Conservation (phyloP, 2,329 filamentous ascomycete genomes). For the Lasiodiplodia sp. region DNA sequence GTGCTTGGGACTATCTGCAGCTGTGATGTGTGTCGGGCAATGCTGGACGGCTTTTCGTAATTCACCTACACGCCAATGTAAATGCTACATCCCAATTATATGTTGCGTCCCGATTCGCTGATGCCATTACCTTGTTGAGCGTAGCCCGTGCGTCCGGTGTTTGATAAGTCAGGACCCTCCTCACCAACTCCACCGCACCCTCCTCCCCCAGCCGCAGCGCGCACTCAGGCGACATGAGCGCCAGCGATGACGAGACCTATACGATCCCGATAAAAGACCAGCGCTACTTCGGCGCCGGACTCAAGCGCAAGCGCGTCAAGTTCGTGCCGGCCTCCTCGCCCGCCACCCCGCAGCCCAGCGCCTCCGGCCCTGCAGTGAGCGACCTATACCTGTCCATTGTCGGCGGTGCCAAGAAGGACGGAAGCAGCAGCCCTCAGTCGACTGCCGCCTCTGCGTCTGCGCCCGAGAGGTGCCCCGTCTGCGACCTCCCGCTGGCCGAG, state of each 20-base stretch:
- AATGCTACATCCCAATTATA: no score
- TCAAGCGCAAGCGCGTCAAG: slow-evolving; percentile 66
- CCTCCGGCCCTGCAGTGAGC: slow-evolving; percentile 48
- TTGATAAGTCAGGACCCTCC: neutral
- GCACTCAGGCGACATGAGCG: slow-evolving; percentile 25
- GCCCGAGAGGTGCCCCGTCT: slow-evolving; percentile 44
- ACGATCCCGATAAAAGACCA: slow-evolving; percentile 66
- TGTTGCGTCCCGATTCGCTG: neutral
- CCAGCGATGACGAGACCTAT: slow-evolving; percentile 61
- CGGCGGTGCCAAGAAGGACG: slow-evolving; percentile 28
- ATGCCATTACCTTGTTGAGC: neutral
- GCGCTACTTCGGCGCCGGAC: slow-evolving; percentile 67
- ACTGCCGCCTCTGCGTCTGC: slow-evolving; percentile 30
- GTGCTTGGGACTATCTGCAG: neutral
- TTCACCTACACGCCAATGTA: no score
- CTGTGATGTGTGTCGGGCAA: neutral
- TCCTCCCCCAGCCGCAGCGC: neutral
- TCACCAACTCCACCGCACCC: neutral
- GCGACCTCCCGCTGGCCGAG: slow-evolving; percentile 45
- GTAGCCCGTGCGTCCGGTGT: neutral
- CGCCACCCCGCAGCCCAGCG: slow-evolving; percentile 32
- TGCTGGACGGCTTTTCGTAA: neutral
- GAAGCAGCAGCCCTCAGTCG: no score
- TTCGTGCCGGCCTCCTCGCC: slow-evolving; percentile 62
- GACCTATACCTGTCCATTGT: slow-evolving; percentile 63